Evolutionary conservation across 1,284 basidiomycete genomes (phyloP).

Genomic region (Naganishia liquefaciens): DNA sequence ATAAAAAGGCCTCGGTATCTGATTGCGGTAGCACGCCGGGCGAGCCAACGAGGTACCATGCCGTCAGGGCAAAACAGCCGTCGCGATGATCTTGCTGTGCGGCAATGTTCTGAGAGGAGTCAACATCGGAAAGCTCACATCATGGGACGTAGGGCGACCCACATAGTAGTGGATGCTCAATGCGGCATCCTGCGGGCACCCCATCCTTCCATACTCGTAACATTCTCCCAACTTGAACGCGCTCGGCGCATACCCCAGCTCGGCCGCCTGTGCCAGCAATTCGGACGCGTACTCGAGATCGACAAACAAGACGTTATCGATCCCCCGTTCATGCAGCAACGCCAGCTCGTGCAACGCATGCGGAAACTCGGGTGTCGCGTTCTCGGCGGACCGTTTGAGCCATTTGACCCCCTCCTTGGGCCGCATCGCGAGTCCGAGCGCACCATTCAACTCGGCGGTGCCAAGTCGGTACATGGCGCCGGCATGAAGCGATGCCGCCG

Average conservation of each 20-base stretch:
- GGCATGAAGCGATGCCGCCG: constrained; percentile 84
- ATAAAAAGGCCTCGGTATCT: constrained; percentile 94
- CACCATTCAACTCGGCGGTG: constrained; percentile 93
- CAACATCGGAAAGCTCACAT: background rate
- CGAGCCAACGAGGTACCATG: constrained; percentile 98
- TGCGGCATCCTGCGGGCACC: constrained; percentile 95
- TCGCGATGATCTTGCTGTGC: constrained; percentile 96
- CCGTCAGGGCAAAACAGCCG: constrained; percentile 95
- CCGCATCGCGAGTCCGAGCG: constrained; percentile 79
- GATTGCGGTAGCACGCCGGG: constrained; percentile 96
- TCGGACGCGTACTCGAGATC: constrained; percentile 95
- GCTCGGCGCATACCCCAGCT: constrained; percentile 93
- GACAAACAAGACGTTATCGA: constrained; percentile 95
- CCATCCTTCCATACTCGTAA: constrained; percentile 99
- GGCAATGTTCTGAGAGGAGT: constrained; percentile 77
- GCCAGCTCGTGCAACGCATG: constrained; percentile 96
- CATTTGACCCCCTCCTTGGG: constrained; percentile 97
- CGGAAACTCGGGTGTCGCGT: constrained; percentile 90
- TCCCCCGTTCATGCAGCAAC: constrained; percentile 87
- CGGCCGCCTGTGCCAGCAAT: constrained; percentile 88
- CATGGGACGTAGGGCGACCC: constrained; percentile 49
- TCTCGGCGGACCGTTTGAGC: constrained; percentile 94
- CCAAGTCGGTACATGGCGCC: constrained; percentile 96
- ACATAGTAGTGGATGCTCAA: constrained; percentile 98
- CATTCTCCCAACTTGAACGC: constrained; percentile 96